Evolutionary conservation across 306 rosid genomes (phyloP), one percentile per base, ranked within the genome.

Genomic region (Cyclanthera cordifolia): DNA sequence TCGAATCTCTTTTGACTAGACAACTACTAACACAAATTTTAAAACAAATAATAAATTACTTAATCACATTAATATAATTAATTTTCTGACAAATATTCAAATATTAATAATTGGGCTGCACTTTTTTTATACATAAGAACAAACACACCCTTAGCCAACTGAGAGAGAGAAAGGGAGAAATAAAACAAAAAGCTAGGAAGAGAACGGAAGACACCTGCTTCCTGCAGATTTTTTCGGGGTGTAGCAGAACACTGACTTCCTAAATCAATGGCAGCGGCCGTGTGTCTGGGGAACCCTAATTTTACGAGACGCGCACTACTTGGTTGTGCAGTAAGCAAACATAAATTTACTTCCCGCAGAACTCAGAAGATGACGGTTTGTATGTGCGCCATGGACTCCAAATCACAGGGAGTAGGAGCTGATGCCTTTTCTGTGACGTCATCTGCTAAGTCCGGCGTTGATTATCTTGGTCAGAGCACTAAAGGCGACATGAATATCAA

Each of bases 401-500:
- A 74, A 74, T 80, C 60, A 86, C 78, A 66, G 81, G 82, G 24
- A 79, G 78, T 77, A 9, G 78, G 81, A 6, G 86, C 37, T 19
- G 88, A 78, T 24, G 75, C 80, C 57, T 93, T 93, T 80, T 87
- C 96, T 0, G 83, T 90, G 10, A 87, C 95, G 0, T 83, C 90
- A 15, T 79, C 96, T 0, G 73, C 75, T 39, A 81, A 80, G 78
- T 77, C 67, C 57, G 99, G 86, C 9, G 89, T 93, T 71, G 99
- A 93, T 75, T 93, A 93, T 74, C 85, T 93, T 2, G 99, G 99
- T 11, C 76, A 93, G 74, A 93, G 95, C 78, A 93, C 99, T 57
- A 90, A 86, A 78, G 99, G 99, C 43, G 99, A 93, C 78, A 87
- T 92, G 84, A 89, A 92, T 68, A 79, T 92, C 66, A 87, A 90